These are phyloP conservation scores for Medicago lupulina DNA, from an alignment of 306 rosid genomes.

Conservation along the genomic window DNA sequence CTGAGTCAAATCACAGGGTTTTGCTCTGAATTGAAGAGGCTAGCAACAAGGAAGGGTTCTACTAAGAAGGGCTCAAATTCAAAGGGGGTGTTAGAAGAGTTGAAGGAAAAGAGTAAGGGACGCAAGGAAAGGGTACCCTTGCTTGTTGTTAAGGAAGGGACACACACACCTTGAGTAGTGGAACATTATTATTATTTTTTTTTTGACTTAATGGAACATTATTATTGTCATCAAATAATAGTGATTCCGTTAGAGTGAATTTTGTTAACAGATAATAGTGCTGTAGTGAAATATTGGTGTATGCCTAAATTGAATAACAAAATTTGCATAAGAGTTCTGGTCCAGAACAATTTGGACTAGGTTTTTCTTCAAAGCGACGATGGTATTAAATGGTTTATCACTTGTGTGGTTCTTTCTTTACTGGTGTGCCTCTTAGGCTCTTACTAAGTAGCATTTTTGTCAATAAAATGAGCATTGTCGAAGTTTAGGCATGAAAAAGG, in stretches of 20 bases:
- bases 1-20: constrained; percentile 59
- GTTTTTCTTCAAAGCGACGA: too few species aligned
- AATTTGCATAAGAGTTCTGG: too few species aligned
- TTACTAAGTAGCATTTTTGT: too few species aligned
- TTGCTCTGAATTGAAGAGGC: constrained; percentile 57
- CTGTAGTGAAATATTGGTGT: neutral
- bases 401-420: too few species aligned
- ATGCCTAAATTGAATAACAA: neutral
- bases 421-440: too few species aligned
- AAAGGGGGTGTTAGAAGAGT: constrained; percentile 36
- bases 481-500: too few species aligned
- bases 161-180: constrained; percentile 12
- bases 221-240: neutral
- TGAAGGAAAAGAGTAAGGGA: constrained; percentile 36
- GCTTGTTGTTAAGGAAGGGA: constrained; percentile 44
- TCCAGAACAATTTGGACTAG: too few species aligned
- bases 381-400: too few species aligned
- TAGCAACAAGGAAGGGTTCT: constrained; percentile 49
- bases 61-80: constrained; percentile 30
- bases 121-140: constrained; percentile 52
- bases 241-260: neutral
- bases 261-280: neutral
- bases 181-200: neutral
- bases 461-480: too few species aligned
- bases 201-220: neutral